phyloP scores from a whole-genome alignment of 257 asterid species.

The Solanum bulbocastanum region DNA sequence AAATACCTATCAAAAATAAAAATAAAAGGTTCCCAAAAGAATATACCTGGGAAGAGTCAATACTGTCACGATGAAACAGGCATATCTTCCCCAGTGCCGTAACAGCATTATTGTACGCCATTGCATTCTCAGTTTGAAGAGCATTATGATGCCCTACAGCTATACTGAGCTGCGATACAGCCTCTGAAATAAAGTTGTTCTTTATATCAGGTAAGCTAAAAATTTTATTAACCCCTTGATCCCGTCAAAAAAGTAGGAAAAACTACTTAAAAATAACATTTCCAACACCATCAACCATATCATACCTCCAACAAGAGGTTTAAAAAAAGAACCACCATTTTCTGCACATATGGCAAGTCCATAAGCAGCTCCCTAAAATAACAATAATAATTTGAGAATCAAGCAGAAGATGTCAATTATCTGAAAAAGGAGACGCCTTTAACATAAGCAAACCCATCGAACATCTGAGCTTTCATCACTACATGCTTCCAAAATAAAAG shows the following conservation, averaged over 20 bases:
- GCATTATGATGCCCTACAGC: constrained; percentile 65
- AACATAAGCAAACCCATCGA: constrained; percentile 51
- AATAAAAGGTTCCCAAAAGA: not conserved
- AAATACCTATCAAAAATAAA: too few species aligned
- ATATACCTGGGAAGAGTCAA: constrained; percentile 74
- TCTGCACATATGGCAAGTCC: constrained; percentile 94
- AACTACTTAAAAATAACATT: not conserved
- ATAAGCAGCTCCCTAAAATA: constrained; percentile 77
- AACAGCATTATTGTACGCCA: constrained; percentile 96
- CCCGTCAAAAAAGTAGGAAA: not conserved
- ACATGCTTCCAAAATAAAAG: constrained; percentile 92
- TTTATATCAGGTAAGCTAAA: not conserved
- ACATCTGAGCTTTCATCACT: constrained; percentile 79
- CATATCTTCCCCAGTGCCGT: constrained; percentile 94
- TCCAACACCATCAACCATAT: not conserved
- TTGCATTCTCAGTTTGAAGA: constrained; percentile 48
- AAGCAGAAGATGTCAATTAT: not conserved
- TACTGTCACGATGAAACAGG: constrained; percentile 77
- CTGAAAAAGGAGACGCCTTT: not conserved
- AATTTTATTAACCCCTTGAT: not conserved
- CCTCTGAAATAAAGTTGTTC: constrained; percentile 25
- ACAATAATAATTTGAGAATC: not conserved
- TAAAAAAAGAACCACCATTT: constrained; percentile 65
- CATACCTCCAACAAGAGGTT: constrained; percentile 81
- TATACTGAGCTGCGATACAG: constrained; percentile 75